Conservation (phyloP, 2,329 filamentous ascomycete species). For the Mariannaea sp. region DNA sequence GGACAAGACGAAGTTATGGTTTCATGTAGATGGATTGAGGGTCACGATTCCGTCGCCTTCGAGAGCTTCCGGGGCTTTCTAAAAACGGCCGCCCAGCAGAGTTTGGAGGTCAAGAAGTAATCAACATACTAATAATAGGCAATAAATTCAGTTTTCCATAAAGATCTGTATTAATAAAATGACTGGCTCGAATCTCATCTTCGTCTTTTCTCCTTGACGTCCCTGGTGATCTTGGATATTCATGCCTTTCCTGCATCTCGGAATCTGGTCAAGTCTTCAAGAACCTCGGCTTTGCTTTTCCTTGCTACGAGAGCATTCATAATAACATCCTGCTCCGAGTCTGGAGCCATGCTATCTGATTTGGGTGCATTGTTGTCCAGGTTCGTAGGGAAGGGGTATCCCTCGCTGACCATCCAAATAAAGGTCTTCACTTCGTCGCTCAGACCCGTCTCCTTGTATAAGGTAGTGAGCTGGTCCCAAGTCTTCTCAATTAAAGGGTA, state of each 20-base stretch:
- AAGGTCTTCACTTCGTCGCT: slow-evolving; percentile 52
- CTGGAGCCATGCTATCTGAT: slow-evolving; percentile 62
- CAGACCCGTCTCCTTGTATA: slow-evolving; percentile 43
- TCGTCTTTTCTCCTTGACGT: background rate
- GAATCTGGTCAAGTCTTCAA: slow-evolving; percentile 45
- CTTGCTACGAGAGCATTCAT: slow-evolving; percentile 48
- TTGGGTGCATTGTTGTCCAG: slow-evolving; percentile 60
- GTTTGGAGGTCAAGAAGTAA: slow-evolving; percentile 4
- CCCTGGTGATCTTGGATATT: background rate
- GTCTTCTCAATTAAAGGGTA: slow-evolving; percentile 51
- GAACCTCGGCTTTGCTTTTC: slow-evolving; percentile 46
- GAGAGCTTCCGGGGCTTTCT: slow-evolving; percentile 88
- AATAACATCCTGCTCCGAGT: slow-evolving; percentile 61
- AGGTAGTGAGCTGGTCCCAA: slow-evolving; percentile 47
- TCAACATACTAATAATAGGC: no score
- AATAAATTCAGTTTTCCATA: background rate
- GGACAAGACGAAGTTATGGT: slow-evolving; percentile 51
- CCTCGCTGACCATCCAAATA: slow-evolving; percentile 57
- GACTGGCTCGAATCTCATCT: background rate
- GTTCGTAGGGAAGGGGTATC: slow-evolving; percentile 67
- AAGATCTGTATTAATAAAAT: background rate
- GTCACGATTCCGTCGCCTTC: slow-evolving; percentile 73
- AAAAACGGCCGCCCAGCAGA: slow-evolving; percentile 47
- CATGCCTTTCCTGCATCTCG: slow-evolving; percentile 21
- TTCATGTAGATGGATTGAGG: slow-evolving; percentile 68